Evolutionary conservation across 495 filamentous ascomycete species (phyloP), one percentile per base, ranked within the genome.

Genomic region (Hypomontagnella submonticulosa): DNA sequence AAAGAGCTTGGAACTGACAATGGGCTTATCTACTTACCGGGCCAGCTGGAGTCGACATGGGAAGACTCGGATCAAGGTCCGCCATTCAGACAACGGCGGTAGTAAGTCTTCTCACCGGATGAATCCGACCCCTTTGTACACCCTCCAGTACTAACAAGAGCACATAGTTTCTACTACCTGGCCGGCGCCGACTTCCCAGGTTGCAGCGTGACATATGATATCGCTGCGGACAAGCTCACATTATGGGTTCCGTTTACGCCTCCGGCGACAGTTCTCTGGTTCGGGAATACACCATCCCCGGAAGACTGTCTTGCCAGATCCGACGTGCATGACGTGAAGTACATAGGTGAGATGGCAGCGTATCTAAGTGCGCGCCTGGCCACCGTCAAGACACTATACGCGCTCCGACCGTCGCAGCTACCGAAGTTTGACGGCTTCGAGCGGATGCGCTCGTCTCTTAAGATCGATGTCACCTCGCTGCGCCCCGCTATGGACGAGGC

Each of bases 401-500:
- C 77, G 15, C 69, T 84, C 5, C 72, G 80, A 44, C 42, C 69
- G 1, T 74, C 81, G 13, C 79, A 82, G 62, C 33, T 71, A 12
- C 79, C 80, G 61, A 79, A 70, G 23, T 70, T 76, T 30, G 66
- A 73, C 5, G 66, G 53, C 19, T 67, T 71, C 54, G 76, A 75
- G 48, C 71, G 59, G 10, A 44, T 76, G 34, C 70, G 65, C 33
- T 55, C 70, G 2, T 41, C 79, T 11, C 71, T 75, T 4, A 63
- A 56, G 36, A 76, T 84, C 36, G 80, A 84, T 67, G 76, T 73
- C 34, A 67, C 60, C 20, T 69, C 68, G 32, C 84, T 92, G 19
- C 75, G 82, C 51, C 84, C 84, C 0, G 90, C 90, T 33, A 92
- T 93, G 77, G 82, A 93, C 75, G 79, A 82, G 32, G 86, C 87